phyloP scores from a whole-genome alignment of 1,139 yeast species.

The Yamadazyma spencermartinsiae region DNA sequence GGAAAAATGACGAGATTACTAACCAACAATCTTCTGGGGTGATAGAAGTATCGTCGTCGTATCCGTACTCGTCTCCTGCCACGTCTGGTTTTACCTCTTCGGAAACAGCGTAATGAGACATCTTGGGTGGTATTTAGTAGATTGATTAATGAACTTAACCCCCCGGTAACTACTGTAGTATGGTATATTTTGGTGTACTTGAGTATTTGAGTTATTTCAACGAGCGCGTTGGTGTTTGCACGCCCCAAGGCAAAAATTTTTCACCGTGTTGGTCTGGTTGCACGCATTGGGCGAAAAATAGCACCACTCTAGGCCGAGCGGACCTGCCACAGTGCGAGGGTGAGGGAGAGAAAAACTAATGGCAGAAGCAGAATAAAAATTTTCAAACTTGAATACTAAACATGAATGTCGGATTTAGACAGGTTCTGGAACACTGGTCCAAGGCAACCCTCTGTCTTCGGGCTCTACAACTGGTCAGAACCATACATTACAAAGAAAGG shows the following conservation, averaged over 20 bases:
- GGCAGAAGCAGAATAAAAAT: not conserved
- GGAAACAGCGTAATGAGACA: constrained; percentile 11
- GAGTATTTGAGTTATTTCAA: too few species aligned
- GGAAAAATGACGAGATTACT: constrained; percentile 93
- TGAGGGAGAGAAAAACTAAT: too few species aligned
- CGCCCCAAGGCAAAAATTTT: not conserved
- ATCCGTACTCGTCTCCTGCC: constrained; percentile 60
- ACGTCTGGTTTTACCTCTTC: constrained; percentile 8
- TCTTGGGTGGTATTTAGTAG: constrained; percentile 1
- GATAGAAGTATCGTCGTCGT: constrained; percentile 71
- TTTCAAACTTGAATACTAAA: too few species aligned
- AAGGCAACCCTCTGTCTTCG: not conserved
- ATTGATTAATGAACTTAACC: not conserved
- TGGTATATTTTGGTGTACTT: not conserved
- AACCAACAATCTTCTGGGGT: constrained; percentile 99
- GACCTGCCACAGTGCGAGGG: too few species aligned
- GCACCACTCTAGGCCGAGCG: too few species aligned
- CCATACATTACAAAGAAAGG: constrained; percentile 33
- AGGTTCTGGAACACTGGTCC: not conserved
- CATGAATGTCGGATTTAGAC: not conserved
- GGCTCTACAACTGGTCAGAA: constrained; percentile 5
- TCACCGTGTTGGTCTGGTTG: too few species aligned
- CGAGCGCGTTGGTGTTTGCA: not conserved
- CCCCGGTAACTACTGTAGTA: not conserved
- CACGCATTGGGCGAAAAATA: too few species aligned